Evolutionary conservation across 352 stramenopile species (phyloP).

Genomic region (Thalassiosira livingstoniorum): DNA sequence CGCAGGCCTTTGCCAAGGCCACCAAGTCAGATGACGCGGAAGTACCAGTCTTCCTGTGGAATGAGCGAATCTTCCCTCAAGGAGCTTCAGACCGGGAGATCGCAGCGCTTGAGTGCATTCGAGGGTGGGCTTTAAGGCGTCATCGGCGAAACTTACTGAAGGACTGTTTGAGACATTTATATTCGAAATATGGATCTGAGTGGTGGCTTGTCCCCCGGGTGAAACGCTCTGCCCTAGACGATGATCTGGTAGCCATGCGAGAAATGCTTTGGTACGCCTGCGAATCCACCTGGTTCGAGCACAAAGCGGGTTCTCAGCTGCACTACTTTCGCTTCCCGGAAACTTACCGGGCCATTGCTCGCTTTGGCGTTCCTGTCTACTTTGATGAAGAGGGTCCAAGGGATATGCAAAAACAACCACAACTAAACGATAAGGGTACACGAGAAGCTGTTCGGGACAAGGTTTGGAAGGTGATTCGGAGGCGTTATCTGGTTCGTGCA

Average conservation of each 20-base stretch:
- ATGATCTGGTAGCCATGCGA: slow-evolving; percentile 19
- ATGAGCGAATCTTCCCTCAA: background rate
- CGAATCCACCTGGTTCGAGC: slow-evolving; percentile 54
- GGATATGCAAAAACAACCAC: slow-evolving; percentile 15
- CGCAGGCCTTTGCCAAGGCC: slow-evolving; percentile 17
- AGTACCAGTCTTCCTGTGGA: slow-evolving; percentile 39
- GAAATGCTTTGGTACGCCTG: slow-evolving; percentile 18
- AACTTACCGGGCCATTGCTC: slow-evolving; percentile 21
- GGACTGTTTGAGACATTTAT: background rate
- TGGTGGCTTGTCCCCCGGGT: background rate
- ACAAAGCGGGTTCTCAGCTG: slow-evolving; percentile 34
- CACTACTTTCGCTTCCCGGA: slow-evolving; percentile 53
- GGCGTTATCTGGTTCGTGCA: slow-evolving; percentile 35
- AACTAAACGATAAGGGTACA: background rate
- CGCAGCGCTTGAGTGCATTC: background rate
- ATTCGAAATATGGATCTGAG: background rate
- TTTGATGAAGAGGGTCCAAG: slow-evolving; percentile 24
- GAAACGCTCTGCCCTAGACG: background rate
- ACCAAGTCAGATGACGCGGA: slow-evolving; percentile 49
- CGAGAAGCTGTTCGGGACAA: slow-evolving; percentile 35
- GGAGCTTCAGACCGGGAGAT: background rate
- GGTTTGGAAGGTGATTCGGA: slow-evolving; percentile 32
- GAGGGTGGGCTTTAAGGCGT: background rate
- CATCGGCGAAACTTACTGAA: background rate
- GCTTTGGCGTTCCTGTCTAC: slow-evolving; percentile 46